Conservation (phyloP, 2,329 filamentous ascomycete species). For the Botrytis cinerea region DNA sequence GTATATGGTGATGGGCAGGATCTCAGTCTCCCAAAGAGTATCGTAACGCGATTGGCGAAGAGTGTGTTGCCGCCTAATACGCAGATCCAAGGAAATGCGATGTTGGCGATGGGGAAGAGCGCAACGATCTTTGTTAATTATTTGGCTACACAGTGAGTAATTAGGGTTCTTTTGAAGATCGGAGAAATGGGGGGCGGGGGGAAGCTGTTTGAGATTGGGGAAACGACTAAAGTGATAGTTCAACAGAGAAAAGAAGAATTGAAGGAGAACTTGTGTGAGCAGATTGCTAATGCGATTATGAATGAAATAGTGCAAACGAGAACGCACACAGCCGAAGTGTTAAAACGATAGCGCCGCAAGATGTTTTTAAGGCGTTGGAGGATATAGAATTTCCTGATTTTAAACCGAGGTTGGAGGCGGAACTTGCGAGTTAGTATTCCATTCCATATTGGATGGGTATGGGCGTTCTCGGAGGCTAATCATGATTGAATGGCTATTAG, state of each 20-base stretch:
- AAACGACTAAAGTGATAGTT: not conserved
- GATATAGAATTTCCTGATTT: slow-evolving; percentile 74
- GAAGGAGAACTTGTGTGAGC: not conserved
- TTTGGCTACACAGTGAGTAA: slow-evolving; percentile 69
- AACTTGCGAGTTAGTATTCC: slow-evolving; percentile 66
- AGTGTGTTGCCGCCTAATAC: slow-evolving; percentile 78
- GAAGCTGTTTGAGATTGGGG: not conserved
- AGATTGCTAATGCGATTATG: not conserved
- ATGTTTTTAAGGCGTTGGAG: slow-evolving; percentile 77
- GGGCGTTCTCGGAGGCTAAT: slow-evolving; percentile 10
- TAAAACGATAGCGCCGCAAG: slow-evolving; percentile 75
- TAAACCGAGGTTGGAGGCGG: slow-evolving; percentile 69
- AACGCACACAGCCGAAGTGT: slow-evolving; percentile 66
- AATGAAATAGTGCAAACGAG: slow-evolving; percentile 65
- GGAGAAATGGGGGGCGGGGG: not conserved
- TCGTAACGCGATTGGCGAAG: slow-evolving; percentile 78
- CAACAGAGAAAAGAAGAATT: not conserved
- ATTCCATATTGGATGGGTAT: not conserved
- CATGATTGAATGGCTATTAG: slow-evolving; percentile 37
- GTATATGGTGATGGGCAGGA: slow-evolving; percentile 54
- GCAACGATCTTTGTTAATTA: slow-evolving; percentile 84
- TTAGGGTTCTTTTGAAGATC: not conserved
- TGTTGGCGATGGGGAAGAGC: slow-evolving; percentile 77
- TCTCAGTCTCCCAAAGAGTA: slow-evolving; percentile 75
- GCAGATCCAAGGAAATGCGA: slow-evolving; percentile 79